These are phyloP conservation scores for Fusarium keratoplasticum DNA, from an alignment of 2,329 filamentous ascomycete genomes.

Conservation along the genomic window DNA sequence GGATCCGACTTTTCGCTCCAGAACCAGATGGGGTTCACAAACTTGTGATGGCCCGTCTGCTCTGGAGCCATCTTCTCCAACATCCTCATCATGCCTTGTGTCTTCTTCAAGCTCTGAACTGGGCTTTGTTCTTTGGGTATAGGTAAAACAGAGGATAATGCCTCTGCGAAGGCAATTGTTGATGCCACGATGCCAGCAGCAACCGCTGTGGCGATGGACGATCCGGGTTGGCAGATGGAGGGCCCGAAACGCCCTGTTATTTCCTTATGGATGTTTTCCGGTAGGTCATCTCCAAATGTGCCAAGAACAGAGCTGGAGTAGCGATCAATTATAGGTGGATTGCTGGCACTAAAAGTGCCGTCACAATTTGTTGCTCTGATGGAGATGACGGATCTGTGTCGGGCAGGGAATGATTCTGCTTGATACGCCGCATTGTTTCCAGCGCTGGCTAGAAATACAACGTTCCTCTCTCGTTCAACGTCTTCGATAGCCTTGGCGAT, in stretches of 20 bases:
- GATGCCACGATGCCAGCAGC: neutral
- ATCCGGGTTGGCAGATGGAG: neutral
- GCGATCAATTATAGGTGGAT: neutral
- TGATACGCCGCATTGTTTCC: neutral
- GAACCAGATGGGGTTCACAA: slow-evolving; percentile 12
- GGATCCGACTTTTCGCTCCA: slow-evolving; percentile 4
- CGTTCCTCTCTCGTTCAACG: neutral
- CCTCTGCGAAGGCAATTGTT: neutral
- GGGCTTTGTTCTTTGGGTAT: neutral
- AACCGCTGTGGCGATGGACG: neutral
- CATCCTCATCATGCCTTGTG: neutral
- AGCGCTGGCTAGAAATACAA: neutral
- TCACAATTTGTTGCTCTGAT: neutral
- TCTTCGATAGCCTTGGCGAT: neutral
- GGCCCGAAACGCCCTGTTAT: neutral
- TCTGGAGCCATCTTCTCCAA: neutral
- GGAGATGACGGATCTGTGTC: neutral
- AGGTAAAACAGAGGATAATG: neutral
- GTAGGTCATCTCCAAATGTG: neutral
- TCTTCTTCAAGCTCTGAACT: neutral
- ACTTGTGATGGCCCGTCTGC: neutral
- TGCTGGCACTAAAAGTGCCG: neutral
- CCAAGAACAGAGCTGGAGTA: neutral
- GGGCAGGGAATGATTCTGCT: neutral
- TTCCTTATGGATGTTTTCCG: neutral